Evolutionary conservation across 805 yeast genomes (phyloP).

Genomic region (Priceomyces haplophilus): DNA sequence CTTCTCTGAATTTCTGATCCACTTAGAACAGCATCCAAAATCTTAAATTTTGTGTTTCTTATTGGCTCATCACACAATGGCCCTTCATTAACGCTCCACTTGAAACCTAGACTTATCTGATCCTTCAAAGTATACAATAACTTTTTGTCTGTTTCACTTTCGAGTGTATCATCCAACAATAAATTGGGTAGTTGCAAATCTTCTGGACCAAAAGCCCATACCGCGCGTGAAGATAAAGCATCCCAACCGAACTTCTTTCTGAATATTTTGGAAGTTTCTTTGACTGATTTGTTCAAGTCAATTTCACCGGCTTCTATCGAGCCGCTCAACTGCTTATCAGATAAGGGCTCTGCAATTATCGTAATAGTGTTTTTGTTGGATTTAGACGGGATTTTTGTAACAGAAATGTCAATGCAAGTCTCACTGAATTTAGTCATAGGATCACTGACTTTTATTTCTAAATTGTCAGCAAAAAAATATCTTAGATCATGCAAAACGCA

Average conservation of each 20-base stretch:
- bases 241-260: conserved; percentile 73
- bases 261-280: conserved; percentile 51
- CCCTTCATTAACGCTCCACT: conserved; percentile 81
- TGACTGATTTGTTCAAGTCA: conserved; percentile 31
- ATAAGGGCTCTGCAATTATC: conserved; percentile 73
- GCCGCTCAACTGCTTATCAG: conserved; percentile 42
- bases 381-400: conserved; percentile 60
- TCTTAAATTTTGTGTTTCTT: conserved; percentile 63
- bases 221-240: conserved; percentile 72
- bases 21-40: conserved; percentile 59
- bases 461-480: conserved; percentile 50
- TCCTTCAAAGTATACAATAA: conserved; percentile 45
- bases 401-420: conserved; percentile 63
- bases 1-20: conserved; percentile 47
- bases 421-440: conserved; percentile 81
- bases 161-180: conserved; percentile 68
- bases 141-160: conserved; percentile 62
- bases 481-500: conserved; percentile 78
- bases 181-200: conserved; percentile 46
- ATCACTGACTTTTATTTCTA: conserved; percentile 78
- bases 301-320: conserved; percentile 56
- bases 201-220: conserved; percentile 69
- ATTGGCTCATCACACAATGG: conserved; percentile 90
- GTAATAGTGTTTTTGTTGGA: conserved; percentile 60
- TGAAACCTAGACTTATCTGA: conserved; percentile 71